phyloP scores from a whole-genome alignment of 495 filamentous ascomycete genomes.

The Talaromyces liani region DNA sequence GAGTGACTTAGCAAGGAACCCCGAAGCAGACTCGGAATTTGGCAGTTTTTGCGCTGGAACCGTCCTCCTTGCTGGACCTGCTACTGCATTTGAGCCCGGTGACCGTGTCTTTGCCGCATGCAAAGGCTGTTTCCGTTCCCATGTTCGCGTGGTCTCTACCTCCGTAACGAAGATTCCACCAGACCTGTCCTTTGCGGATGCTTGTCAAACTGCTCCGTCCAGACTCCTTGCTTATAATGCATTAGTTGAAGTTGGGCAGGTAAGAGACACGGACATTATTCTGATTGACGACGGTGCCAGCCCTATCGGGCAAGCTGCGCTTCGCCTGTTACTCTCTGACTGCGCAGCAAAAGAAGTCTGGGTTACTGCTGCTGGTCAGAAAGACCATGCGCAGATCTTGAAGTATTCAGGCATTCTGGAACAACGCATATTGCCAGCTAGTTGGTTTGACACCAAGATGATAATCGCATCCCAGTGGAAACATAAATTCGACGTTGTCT shows the following conservation, averaged over 20 bases:
- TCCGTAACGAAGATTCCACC: slow-evolving; percentile 14
- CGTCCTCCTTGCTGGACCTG: not conserved
- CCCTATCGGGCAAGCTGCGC: slow-evolving; percentile 36
- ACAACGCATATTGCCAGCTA: slow-evolving; percentile 30
- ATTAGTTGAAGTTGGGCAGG: slow-evolving; percentile 21
- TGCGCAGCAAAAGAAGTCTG: slow-evolving; percentile 26
- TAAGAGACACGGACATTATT: slow-evolving; percentile 24
- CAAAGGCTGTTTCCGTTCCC: not conserved
- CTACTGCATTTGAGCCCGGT: slow-evolving; percentile 6
- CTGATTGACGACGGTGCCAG: slow-evolving; percentile 43
- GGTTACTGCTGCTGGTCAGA: slow-evolving; percentile 32
- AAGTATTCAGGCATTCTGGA: slow-evolving; percentile 25
- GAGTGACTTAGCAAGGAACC: not conserved
- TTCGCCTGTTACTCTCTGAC: slow-evolving; percentile 25
- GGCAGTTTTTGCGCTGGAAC: not conserved
- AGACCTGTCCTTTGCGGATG: slow-evolving; percentile 16
- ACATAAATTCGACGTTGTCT: not conserved
- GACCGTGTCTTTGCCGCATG: slow-evolving; percentile 14
- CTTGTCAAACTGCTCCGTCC: slow-evolving; percentile 19
- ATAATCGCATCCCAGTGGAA: not conserved
- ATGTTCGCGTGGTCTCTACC: not conserved
- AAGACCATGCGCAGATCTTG: slow-evolving; percentile 30
- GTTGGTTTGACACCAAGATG: not conserved
- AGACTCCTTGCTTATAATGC: slow-evolving; percentile 22
- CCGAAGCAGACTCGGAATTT: not conserved